A percentile compares a stretch with the other conserved stretches of the same genome.
Conservation (phyloP, 2,329 filamentous ascomycete species). For the Aureobasidium leucospermi region DNA sequence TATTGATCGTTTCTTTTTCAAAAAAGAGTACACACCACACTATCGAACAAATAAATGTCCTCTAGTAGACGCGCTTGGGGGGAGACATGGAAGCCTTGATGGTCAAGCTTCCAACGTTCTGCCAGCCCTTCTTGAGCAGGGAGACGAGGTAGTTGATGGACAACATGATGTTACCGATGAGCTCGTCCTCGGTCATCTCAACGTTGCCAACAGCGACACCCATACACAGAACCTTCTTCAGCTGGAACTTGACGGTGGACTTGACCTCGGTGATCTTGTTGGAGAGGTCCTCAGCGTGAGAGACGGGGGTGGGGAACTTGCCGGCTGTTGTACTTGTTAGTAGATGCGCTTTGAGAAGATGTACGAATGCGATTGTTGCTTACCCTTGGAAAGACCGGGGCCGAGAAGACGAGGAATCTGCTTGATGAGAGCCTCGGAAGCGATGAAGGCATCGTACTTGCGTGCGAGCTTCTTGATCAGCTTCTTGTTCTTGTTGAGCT, state of each 20-base stretch:
- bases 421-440: slow-evolving; percentile 97
- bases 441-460: slow-evolving; percentile 99
- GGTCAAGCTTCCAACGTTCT: slow-evolving; percentile 99
- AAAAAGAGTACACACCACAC: neutral
- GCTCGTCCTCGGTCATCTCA: slow-evolving; percentile 88
- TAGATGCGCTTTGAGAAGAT: slow-evolving; percentile 2
- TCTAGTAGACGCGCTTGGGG: slow-evolving; percentile 94
- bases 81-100: slow-evolving; percentile 99
- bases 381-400: slow-evolving; percentile 95
- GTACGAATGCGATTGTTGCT: slow-evolving; percentile 24
- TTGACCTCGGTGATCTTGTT: slow-evolving; percentile 99
- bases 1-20: neutral
- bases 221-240: slow-evolving; percentile 99
- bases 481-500: slow-evolving; percentile 99
- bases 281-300: slow-evolving; percentile 87
- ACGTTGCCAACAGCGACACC: slow-evolving; percentile 99
- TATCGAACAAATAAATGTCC: slow-evolving; percentile 11
- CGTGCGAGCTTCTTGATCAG: slow-evolving; percentile 99
- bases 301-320: slow-evolving; percentile 99
- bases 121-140: slow-evolving; percentile 99
- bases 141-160: slow-evolving; percentile 99
- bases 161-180: slow-evolving; percentile 98
- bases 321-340: slow-evolving; percentile 57
- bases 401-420: slow-evolving; percentile 99
- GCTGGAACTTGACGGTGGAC: slow-evolving; percentile 99